Conservation (phyloP, 768 basidiomycete species). For the Austroboletus festivus region DNA sequence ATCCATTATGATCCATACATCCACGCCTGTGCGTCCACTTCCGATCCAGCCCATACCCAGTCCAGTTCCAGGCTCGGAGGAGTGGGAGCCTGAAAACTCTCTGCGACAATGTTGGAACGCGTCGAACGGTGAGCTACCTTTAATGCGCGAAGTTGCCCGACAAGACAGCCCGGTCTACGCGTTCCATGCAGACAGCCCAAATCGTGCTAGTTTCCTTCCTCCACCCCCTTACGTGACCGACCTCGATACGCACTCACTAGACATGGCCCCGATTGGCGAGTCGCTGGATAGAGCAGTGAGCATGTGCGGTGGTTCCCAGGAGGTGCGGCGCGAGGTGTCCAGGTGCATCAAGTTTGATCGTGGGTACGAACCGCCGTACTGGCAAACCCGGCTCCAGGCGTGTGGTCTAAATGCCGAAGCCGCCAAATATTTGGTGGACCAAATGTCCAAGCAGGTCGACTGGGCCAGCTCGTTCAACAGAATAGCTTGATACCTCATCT, state of each 20-base stretch:
- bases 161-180: conserved; percentile 21
- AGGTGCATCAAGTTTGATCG: conserved; percentile 22
- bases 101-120: conserved; percentile 10
- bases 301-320: conserved; percentile 13
- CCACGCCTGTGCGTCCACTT: conserved; percentile 10
- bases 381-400: conserved; percentile 23
- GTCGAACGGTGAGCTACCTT: neutral
- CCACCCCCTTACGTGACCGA: conserved; percentile 16
- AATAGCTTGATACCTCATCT: neutral
- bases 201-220: conserved; percentile 12
- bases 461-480: conserved; percentile 7
- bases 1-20: neutral
- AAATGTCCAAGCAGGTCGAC: conserved; percentile 27
- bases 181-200: conserved; percentile 1
- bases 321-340: conserved; percentile 20
- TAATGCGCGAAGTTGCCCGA: conserved; percentile 11
- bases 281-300: conserved; percentile 22
- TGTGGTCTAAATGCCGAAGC: conserved; percentile 18
- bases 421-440: conserved; percentile 19
- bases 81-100: neutral
- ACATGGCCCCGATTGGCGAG: conserved; percentile 11
- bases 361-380: conserved; percentile 29
- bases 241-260: conserved; percentile 5
- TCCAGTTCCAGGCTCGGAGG: conserved; percentile 12
- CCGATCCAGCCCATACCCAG: conserved; percentile 19